Evolutionary conservation across 331 rosid species (phyloP).

Genomic region (Erythrophleum ivorense): DNA sequence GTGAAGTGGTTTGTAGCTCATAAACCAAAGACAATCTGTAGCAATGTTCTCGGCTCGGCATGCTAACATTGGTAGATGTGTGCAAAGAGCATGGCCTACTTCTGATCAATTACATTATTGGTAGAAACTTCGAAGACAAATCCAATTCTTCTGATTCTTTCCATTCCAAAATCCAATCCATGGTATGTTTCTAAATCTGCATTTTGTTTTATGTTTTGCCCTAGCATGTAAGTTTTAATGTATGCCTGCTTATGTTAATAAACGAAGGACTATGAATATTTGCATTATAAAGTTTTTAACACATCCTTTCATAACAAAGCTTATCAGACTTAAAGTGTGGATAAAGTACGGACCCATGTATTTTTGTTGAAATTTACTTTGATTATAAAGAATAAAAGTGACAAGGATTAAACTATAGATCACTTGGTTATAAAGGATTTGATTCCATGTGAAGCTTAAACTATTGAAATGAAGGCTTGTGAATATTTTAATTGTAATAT

Average conservation of each 20-base stretch:
- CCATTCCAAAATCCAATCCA: slow-evolving; percentile 68
- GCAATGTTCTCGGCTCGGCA: slow-evolving; percentile 61
- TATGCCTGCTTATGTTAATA: no score
- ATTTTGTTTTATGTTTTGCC: background rate
- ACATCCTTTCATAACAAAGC: no score
- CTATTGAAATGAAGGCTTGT: no score
- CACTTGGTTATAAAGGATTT: background rate
- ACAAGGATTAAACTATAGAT: no score
- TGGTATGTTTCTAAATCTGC: slow-evolving; percentile 42
- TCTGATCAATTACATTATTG: slow-evolving; percentile 64
- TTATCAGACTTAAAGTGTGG: no score
- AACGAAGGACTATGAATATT: no score
- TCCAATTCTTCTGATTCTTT: slow-evolving; percentile 59
- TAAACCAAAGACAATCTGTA: slow-evolving; percentile 59
- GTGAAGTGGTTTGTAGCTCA: slow-evolving; percentile 72
- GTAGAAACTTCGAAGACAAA: slow-evolving; percentile 58
- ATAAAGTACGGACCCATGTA: no score
- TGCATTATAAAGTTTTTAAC: no score
- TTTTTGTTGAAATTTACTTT: no score
- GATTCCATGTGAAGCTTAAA: background rate
- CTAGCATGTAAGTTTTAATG: background rate
- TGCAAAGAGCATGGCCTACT: slow-evolving; percentile 62
- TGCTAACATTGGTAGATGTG: slow-evolving; percentile 61
- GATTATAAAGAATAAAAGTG: no score
- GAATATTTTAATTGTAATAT: background rate